A percentile compares a stretch with the other conserved stretches of the same genome.
Evolutionary conservation across 306 rosid species (phyloP).

Genomic region (Vigna trinervia): DNA sequence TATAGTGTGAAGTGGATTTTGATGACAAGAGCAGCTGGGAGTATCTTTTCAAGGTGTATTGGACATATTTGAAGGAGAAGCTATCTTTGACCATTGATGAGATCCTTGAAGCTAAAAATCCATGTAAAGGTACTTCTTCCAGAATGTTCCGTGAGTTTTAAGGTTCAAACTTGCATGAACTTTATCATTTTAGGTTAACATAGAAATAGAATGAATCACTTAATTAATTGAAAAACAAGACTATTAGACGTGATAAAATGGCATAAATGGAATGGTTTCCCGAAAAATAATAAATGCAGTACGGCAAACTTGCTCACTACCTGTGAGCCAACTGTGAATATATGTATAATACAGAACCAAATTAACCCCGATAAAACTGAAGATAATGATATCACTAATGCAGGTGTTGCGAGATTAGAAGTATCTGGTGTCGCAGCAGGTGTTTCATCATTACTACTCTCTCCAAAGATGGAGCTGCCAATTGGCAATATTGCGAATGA

Average conservation of each 20-base stretch:
- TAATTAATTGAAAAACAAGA: slow-evolving; percentile 44
- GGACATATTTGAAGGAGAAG: slow-evolving; percentile 75
- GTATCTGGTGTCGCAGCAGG: slow-evolving; percentile 48
- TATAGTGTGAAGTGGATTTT: slow-evolving; percentile 77
- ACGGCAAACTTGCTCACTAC: slow-evolving; percentile 39
- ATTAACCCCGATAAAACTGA: slow-evolving; percentile 43
- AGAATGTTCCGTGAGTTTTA: slow-evolving; percentile 35
- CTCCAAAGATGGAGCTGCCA: slow-evolving; percentile 52
- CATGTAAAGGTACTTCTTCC: slow-evolving; percentile 62
- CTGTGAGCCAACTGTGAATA: slow-evolving; percentile 45
- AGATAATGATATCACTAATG: slow-evolving; percentile 46
- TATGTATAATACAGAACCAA: slow-evolving; percentile 41
- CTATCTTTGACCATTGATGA: slow-evolving; percentile 79
- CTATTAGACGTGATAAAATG: slow-evolving; percentile 27
- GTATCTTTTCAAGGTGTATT: slow-evolving; percentile 98
- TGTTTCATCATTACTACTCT: slow-evolving; percentile 44
- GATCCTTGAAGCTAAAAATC: slow-evolving; percentile 71
- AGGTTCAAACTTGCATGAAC: slow-evolving; percentile 49
- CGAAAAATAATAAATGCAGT: slow-evolving; percentile 44
- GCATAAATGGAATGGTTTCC: slow-evolving; percentile 39
- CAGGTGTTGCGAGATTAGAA: slow-evolving; percentile 44
- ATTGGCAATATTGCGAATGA: slow-evolving; percentile 49
- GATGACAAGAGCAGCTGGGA: slow-evolving; percentile 98
- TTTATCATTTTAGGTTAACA: slow-evolving; percentile 51
- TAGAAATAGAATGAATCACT: slow-evolving; percentile 55